Conservation (phyloP, 495 filamentous ascomycete species). For the Letharia lupina region DNA sequence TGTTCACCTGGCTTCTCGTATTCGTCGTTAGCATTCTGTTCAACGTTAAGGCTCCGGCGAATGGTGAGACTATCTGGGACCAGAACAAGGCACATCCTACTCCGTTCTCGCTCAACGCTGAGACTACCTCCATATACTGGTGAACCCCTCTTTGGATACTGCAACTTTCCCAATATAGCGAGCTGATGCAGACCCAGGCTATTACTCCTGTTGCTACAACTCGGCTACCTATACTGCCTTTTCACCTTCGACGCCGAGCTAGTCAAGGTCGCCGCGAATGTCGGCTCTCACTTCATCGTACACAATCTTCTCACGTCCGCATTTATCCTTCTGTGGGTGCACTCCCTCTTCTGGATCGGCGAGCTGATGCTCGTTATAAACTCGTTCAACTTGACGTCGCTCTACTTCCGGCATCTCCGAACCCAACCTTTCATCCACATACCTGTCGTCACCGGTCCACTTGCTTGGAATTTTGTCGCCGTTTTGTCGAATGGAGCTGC, state of each 20-base stretch:
- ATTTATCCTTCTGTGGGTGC: slow-evolving; percentile 76
- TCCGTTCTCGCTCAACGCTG: slow-evolving; percentile 64
- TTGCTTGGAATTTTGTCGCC: slow-evolving; percentile 76
- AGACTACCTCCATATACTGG: slow-evolving; percentile 73
- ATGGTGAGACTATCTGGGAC: slow-evolving; percentile 58
- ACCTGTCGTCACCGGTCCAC: slow-evolving; percentile 62
- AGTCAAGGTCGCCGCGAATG: slow-evolving; percentile 61
- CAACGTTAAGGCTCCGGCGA: slow-evolving; percentile 50
- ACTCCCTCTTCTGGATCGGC: slow-evolving; percentile 59
- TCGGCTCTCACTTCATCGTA: slow-evolving; percentile 76
- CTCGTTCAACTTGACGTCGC: slow-evolving; percentile 63
- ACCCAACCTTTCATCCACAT: slow-evolving; percentile 64
- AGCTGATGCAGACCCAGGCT: slow-evolving; percentile 44
- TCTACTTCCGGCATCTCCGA: slow-evolving; percentile 69
- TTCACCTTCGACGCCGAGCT: slow-evolving; percentile 53
- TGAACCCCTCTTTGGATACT: slow-evolving; percentile 28
- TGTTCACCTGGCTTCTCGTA: slow-evolving; percentile 62
- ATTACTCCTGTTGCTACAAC: slow-evolving; percentile 62
- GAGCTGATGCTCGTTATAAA: slow-evolving; percentile 71
- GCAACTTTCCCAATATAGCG: neutral
- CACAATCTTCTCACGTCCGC: slow-evolving; percentile 72
- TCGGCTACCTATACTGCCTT: slow-evolving; percentile 66
- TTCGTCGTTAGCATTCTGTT: slow-evolving; percentile 64
- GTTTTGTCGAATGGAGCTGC: slow-evolving; percentile 84
- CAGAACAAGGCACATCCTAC: slow-evolving; percentile 57